Evolutionary conservation across 2,329 filamentous ascomycete genomes (phyloP).

Genomic region (Exutisphaerella laricina): DNA sequence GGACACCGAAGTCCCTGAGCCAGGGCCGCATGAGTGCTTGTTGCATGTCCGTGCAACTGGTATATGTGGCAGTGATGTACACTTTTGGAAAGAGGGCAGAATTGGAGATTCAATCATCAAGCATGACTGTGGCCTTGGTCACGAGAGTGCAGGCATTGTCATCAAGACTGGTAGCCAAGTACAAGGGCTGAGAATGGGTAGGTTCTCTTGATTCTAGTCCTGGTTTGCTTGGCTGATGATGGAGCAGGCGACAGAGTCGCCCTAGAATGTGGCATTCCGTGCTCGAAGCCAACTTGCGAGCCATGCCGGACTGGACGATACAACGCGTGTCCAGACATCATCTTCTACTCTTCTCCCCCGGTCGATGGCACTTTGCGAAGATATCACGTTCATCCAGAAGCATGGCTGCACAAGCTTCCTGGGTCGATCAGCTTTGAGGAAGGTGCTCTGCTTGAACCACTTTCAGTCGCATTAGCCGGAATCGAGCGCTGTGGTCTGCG

Average conservation of each 20-base stretch:
- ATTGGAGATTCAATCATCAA: slow-evolving; percentile 27
- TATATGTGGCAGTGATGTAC: slow-evolving; percentile 32
- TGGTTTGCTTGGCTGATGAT: background rate
- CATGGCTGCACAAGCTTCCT: slow-evolving; percentile 35
- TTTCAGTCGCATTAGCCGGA: slow-evolving; percentile 44
- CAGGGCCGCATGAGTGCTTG: slow-evolving; percentile 28
- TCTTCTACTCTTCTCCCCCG: slow-evolving; percentile 31
- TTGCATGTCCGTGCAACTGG: slow-evolving; percentile 32
- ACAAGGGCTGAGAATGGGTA: slow-evolving; percentile 21
- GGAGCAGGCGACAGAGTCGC: slow-evolving; percentile 29
- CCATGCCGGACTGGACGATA: slow-evolving; percentile 30
- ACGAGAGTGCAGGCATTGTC: slow-evolving; percentile 29
- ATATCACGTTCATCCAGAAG: slow-evolving; percentile 30
- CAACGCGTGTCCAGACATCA: slow-evolving; percentile 27
- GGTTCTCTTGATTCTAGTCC: slow-evolving; percentile 4
- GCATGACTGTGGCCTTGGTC: slow-evolving; percentile 24
- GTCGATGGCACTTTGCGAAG: slow-evolving; percentile 29
- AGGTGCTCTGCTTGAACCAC: slow-evolving; percentile 45
- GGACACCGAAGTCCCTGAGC: slow-evolving; percentile 20
- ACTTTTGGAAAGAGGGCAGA: slow-evolving; percentile 31
- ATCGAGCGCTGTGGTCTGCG: slow-evolving; percentile 37
- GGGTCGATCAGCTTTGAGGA: slow-evolving; percentile 38
- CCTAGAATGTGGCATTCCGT: slow-evolving; percentile 32
- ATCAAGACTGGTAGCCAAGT: slow-evolving; percentile 25
- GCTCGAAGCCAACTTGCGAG: slow-evolving; percentile 27